Evolutionary conservation across 148 eudicot genomes (phyloP).

Genomic region (Cornus florida): DNA sequence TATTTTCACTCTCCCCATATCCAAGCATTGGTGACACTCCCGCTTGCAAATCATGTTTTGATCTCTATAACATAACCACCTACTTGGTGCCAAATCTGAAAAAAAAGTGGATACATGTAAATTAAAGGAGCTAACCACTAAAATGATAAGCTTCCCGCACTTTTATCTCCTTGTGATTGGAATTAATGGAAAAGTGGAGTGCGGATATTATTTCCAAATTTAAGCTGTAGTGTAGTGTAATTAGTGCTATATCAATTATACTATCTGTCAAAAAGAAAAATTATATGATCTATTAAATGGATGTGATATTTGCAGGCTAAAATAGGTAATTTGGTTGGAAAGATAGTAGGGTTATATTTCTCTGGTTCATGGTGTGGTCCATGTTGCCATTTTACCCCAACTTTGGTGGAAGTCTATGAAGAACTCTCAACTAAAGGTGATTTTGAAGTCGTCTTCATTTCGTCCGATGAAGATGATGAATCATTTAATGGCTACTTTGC

Average conservation of each 20-base stretch:
- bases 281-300: neutral
- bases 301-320: conserved; percentile 12
- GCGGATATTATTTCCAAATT: neutral
- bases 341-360: conserved; percentile 22
- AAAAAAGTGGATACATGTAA: too few relatives aligned
- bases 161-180: too few relatives aligned
- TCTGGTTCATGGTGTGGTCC: conserved; percentile 30
- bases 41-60: too few relatives aligned
- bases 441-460: conserved; percentile 22
- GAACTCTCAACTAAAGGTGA: conserved; percentile 16
- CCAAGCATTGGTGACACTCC: too few relatives aligned
- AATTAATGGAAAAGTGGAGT: too few relatives aligned
- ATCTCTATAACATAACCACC: too few relatives aligned
- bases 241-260: neutral
- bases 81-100: too few relatives aligned
- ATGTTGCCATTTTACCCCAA: conserved; percentile 22
- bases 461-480: conserved; percentile 15
- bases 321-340: conserved; percentile 17
- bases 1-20: too few relatives aligned
- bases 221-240: neutral
- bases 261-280: too few relatives aligned
- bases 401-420: conserved; percentile 17
- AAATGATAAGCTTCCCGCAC: too few relatives aligned
- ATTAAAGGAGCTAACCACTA: too few relatives aligned
- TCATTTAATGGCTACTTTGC: conserved; percentile 20